Base-by-base conservation (phyloP, 169 alveolate species). In the Cystoisospora suis region DNA sequence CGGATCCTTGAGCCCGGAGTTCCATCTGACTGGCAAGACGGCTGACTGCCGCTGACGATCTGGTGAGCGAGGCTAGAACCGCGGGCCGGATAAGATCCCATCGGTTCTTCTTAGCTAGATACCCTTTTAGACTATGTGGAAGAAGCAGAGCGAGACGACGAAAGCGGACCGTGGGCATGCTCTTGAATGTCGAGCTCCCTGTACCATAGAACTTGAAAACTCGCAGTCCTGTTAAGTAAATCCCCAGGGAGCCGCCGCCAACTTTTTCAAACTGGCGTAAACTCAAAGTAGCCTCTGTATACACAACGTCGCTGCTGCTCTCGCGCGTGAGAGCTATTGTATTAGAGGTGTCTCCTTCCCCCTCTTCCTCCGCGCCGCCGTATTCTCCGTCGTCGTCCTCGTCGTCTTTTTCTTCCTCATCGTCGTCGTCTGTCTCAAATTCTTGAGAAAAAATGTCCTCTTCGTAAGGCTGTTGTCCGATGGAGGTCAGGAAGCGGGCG, bases 401-500 rank as follows among this genome's bases (percentile, higher is more conserved):
- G 12, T 23, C 44, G 77, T 65, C 77, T 1, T 1, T n/a, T 15
- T 65, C 77, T 6, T 65, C 77, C 36, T 65, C 77, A 12, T 65
- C 77, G 45, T 6, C 0, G 40, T 65, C n/a, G 20, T 65, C 77
- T 65, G n/a, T 44, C 9, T 4, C 7, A 20, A 44, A 65, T 12
- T 6, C 77, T 44, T 65, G 77, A 65, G 77, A 6, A 1, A 1
- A 15, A 32, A n/a, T 2, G 34, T 2, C 40, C 38, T 65, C 77
- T 3, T 65, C 77, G 34, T 17, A 1, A 2, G 77, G 77, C 45
- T 9, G 5, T n/a, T 65, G 45, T 1, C 77, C 77, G 45, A 65
- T n/a, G n/a, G 77, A 65, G 27, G n/a, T 9, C 5, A 65, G 77
- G 40, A 65, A 65, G n/a, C 77, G 77, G 77, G 77, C n/a, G 77